Evolutionary conservation across 164 flowering plant species (phyloP).

Genomic region (Nelumbo lutea): DNA sequence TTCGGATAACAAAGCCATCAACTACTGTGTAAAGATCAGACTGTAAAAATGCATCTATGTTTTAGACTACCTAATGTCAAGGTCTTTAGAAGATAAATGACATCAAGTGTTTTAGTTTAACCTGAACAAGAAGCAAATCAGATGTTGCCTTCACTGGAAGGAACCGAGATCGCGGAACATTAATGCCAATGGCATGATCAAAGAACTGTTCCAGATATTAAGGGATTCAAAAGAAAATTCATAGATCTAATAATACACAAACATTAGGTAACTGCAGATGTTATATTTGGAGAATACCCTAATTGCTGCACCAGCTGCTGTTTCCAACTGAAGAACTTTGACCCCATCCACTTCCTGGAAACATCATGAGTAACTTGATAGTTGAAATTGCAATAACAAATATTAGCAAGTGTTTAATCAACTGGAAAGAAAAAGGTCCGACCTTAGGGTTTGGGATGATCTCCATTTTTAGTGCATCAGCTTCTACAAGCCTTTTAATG

Average conservation of each 20-base stretch:
- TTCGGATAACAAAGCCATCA: conserved; percentile 71
- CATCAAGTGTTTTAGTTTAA: conserved; percentile 15
- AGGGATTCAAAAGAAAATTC: neutral
- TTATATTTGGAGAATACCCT: conserved; percentile 41
- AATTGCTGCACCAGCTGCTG: conserved; percentile 99
- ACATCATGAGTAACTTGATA: neutral
- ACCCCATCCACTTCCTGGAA: conserved; percentile 86
- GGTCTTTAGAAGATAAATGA: neutral
- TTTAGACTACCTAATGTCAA: neutral
- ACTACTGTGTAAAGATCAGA: conserved; percentile 83
- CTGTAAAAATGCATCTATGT: conserved; percentile 33
- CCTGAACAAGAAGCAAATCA: conserved; percentile 97
- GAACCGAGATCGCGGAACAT: conserved; percentile 98
- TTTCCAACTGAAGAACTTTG: conserved; percentile 95
- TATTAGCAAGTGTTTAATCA: neutral
- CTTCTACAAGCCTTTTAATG: conserved; percentile 87
- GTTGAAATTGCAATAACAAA: neutral
- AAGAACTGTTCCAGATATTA: conserved; percentile 56
- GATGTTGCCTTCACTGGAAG: conserved; percentile 98
- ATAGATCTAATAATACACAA: too few species aligned
- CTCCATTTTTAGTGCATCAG: conserved; percentile 94
- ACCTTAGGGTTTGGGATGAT: conserved; percentile 98
- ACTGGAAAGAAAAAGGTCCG: neutral
- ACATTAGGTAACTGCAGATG: neutral
- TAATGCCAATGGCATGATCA: conserved; percentile 85